Evolutionary conservation across 2,329 filamentous ascomycete species (phyloP), one percentile per base, ranked within the genome.

Genomic region (Sporothrix brasiliensis): DNA sequence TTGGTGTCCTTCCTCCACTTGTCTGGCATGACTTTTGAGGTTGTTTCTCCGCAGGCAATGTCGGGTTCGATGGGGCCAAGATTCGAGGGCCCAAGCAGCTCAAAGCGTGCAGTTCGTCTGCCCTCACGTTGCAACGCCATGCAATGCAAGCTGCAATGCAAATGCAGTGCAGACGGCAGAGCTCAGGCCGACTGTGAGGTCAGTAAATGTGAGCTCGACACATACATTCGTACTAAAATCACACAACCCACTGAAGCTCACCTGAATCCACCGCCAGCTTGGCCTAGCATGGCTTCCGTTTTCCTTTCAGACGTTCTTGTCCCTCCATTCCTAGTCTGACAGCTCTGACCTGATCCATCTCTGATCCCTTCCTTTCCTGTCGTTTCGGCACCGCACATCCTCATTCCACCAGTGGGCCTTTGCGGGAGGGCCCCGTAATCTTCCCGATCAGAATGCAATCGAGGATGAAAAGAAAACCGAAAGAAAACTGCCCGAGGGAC

Each of bases 381-480:
- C 44, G 65, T 70, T 68, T 68, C 24, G 47, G 54, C 47, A 24
- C 50, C 67, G 69, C 69, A 61, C 69, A 70, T 70, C 65, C 54
- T 70, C 69, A 70, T 70, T 70, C 69, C 16, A 65, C 16, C 61
- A 65, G 39, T 27, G 39, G 61, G 44, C 61, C 13, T 65, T 50
- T 21, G 44, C 24, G 39, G 39, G 58, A 47, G 4, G 39, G 44
- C 61, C 41, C 60, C 60, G 41, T 63, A 4, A 6, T 34, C 30
- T 34, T 34, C 30, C 30, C 30, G 30, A 34, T 34, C 30, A 4
- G 30, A 34, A 6, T 34, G 30, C 30, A 4, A 34, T 34, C 30
- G 30, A 34, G 30, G 30, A 2, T 34, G 30, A 34, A 9, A 34
- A 34, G 19, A 49, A 49, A 63, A 19, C 24, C 56, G 41, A 14